A percentile compares a stretch with the other conserved stretches of the same genome.
Conservation (phyloP, 257 asterid genomes). For the Paraleonurus japonicus region DNA sequence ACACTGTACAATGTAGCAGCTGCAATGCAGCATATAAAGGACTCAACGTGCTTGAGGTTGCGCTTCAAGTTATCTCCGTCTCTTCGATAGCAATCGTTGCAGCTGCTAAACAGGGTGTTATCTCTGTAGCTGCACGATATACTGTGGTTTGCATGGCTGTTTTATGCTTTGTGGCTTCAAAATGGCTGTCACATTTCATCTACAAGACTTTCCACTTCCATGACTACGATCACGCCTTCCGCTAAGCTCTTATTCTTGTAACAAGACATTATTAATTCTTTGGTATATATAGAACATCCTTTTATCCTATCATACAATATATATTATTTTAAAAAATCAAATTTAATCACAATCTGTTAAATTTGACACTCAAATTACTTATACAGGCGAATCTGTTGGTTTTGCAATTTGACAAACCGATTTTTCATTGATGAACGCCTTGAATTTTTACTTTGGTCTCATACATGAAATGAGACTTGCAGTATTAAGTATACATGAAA, state of each 20-base stretch:
- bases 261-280: too few species aligned
- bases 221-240: slow-evolving; percentile 85
- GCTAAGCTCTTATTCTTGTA: slow-evolving; percentile 29
- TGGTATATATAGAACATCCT: too few species aligned
- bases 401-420: too few species aligned
- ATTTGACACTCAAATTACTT: too few species aligned
- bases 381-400: too few species aligned
- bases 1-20: slow-evolving; percentile 68
- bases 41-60: slow-evolving; percentile 50
- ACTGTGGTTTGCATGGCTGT: slow-evolving; percentile 48
- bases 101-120: slow-evolving; percentile 55
- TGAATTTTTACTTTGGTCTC: too few species aligned
- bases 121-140: slow-evolving; percentile 47
- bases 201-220: slow-evolving; percentile 81
- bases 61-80: slow-evolving; percentile 53
- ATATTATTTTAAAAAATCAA: too few species aligned
- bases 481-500: too few species aligned
- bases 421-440: too few species aligned
- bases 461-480: too few species aligned
- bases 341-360: too few species aligned
- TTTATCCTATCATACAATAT: too few species aligned
- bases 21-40: slow-evolving; percentile 62
- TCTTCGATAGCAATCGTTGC: slow-evolving; percentile 57
- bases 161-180: slow-evolving; percentile 68
- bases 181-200: slow-evolving; percentile 72